Evolutionary conservation across 1,284 basidiomycete genomes (phyloP).

Genomic region (Anthracocystis panici-leucophaei): DNA sequence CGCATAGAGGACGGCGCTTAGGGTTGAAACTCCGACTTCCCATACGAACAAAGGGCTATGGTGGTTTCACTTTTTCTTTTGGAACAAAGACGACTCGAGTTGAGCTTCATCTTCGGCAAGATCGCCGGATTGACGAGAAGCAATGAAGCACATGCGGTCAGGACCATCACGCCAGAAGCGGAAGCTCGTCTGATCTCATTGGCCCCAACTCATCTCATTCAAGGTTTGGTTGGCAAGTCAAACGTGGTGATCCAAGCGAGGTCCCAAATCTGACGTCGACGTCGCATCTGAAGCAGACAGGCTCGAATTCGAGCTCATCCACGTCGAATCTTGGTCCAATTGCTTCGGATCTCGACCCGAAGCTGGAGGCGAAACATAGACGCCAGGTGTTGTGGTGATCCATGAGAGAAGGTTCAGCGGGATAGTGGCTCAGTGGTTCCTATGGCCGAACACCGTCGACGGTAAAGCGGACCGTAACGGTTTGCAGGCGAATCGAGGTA

Average conservation of each 20-base stretch:
- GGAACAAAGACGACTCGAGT: neutral
- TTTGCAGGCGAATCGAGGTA: neutral
- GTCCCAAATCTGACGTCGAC: neutral
- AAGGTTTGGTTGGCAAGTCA: neutral
- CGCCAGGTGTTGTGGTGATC: neutral
- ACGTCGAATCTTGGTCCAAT: neutral
- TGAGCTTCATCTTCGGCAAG: neutral
- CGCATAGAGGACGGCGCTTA: too few species aligned
- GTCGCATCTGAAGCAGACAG: neutral
- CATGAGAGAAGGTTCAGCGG: neutral
- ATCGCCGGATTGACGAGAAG: neutral
- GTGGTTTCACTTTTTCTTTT: neutral
- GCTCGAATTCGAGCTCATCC: neutral
- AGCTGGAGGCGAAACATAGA: neutral
- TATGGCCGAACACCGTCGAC: conserved; percentile 1
- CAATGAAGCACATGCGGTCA: neutral
- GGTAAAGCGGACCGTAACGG: neutral
- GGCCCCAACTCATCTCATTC: neutral
- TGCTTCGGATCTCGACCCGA: neutral
- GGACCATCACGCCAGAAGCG: neutral
- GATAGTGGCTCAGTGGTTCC: too few species aligned
- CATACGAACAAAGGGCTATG: conserved; percentile 1
- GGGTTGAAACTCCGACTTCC: too few species aligned
- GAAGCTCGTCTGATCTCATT: neutral
- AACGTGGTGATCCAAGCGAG: neutral